Conservation (phyloP, 164 flowering plant genomes). For the Vitis rotundifolia region DNA sequence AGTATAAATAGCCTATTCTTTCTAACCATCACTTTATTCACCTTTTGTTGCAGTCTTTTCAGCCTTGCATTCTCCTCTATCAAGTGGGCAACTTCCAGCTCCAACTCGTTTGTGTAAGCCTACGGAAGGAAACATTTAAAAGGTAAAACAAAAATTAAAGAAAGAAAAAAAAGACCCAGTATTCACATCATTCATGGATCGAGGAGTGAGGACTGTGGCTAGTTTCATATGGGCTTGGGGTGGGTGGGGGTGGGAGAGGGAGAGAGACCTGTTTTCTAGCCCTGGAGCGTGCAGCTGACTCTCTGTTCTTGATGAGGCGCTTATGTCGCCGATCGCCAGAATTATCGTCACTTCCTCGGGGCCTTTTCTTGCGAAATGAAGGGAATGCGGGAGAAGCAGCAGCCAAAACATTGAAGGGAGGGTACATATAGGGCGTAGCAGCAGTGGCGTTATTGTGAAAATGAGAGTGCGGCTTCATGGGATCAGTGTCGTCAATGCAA, state of each 20-base stretch:
- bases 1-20: neutral
- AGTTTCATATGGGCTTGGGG: neutral
- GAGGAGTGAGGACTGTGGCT: too few relatives aligned
- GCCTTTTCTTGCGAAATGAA: conserved; percentile 33
- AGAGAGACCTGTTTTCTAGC: conserved; percentile 60
- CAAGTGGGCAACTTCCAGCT: conserved; percentile 50
- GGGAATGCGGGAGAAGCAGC: conserved; percentile 19
- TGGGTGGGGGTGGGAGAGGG: conserved; percentile 1
- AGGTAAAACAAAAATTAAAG: neutral
- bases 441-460: too few relatives aligned
- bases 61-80: conserved; percentile 64
- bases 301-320: conserved; percentile 76
- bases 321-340: conserved; percentile 43
- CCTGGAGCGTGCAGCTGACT: conserved; percentile 76
- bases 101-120: conserved; percentile 71
- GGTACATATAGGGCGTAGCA: neutral
- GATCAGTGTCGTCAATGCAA: too few relatives aligned
- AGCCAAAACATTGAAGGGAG: conserved; percentile 26
- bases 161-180: too few relatives aligned
- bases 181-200: too few relatives aligned
- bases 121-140: conserved; percentile 15
- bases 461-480: neutral
- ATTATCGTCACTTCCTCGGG: conserved; percentile 19
- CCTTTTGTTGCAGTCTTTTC: conserved; percentile 41
- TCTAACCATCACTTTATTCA: neutral